Percentiles rank a stretch among this genome's conserved stretches.
These are phyloP conservation scores for Boechera divaricarpa DNA, from an alignment of 345 rosid species.

Conservation along the genomic window DNA sequence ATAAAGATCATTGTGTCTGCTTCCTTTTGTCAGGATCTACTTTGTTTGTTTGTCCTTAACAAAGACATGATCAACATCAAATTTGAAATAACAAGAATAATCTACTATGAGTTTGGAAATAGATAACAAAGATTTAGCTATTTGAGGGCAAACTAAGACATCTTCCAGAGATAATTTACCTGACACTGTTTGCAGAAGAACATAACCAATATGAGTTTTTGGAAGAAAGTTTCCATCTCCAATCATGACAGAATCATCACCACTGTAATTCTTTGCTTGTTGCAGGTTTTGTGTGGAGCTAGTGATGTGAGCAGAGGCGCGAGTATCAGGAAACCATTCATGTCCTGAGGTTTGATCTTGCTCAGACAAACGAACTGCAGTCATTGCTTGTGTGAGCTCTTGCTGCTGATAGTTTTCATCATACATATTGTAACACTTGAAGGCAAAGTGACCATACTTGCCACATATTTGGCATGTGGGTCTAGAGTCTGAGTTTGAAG, in stretches of 20 bases:
- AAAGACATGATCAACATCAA: too few relatives aligned
- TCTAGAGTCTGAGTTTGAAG: too few relatives aligned
- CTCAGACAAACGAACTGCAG: background rate
- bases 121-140: too few relatives aligned
- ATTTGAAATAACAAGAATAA: too few relatives aligned
- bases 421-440: background rate
- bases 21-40: too few relatives aligned
- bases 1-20: too few relatives aligned
- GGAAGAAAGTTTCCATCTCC: background rate
- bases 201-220: background rate
- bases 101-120: too few relatives aligned
- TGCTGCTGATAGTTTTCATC: background rate
- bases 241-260: too few relatives aligned
- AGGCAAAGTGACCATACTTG: background rate
- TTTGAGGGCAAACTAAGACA: background rate
- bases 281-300: too few relatives aligned
- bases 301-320: background rate
- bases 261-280: background rate
- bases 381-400: too few relatives aligned
- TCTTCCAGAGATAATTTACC: background rate
- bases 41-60: too few relatives aligned
- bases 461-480: too few relatives aligned
- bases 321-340: background rate
- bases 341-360: background rate
- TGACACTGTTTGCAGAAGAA: background rate